Evolutionary conservation across 805 yeast species (phyloP).

Genomic region (Suhomyces pyralidae): DNA sequence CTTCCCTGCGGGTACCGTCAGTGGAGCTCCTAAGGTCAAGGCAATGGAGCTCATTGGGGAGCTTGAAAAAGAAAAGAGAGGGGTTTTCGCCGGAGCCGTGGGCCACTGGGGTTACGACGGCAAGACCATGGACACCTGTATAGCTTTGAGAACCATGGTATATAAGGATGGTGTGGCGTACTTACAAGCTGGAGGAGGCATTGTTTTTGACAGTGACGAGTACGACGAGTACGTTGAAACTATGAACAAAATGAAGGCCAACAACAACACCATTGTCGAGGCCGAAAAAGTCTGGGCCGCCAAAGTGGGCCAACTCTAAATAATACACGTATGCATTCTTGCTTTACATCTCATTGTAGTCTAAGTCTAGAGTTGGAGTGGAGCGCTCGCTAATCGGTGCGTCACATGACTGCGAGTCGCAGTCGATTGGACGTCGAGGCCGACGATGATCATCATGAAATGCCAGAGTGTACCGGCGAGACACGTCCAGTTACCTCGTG

Average conservation of each 20-base stretch:
- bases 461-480: not conserved
- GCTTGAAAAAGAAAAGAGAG: constrained; percentile 87
- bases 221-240: constrained; percentile 95
- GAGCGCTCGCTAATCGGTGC: not conserved
- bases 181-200: constrained; percentile 98
- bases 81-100: constrained; percentile 98
- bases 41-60: constrained; percentile 95
- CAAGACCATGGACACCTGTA: constrained; percentile 95
- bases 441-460: constrained; percentile 16
- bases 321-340: not conserved
- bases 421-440: constrained; percentile 12
- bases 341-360: not conserved
- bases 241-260: constrained; percentile 95
- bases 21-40: constrained; percentile 96
- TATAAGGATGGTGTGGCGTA: constrained; percentile 87
- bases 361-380: not conserved
- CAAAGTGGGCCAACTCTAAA: constrained; percentile 26
- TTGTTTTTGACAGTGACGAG: constrained; percentile 92
- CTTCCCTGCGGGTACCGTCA: constrained; percentile 98
- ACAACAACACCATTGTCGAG: constrained; percentile 83
- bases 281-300: constrained; percentile 80
- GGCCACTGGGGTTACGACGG: constrained; percentile 98
- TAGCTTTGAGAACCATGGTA: constrained; percentile 96
- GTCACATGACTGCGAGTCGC: constrained; percentile 1
- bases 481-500: not conserved